These are phyloP conservation scores for Cryphonectria radicalis DNA, from an alignment of 2,329 filamentous ascomycete genomes.

Conservation along the genomic window DNA sequence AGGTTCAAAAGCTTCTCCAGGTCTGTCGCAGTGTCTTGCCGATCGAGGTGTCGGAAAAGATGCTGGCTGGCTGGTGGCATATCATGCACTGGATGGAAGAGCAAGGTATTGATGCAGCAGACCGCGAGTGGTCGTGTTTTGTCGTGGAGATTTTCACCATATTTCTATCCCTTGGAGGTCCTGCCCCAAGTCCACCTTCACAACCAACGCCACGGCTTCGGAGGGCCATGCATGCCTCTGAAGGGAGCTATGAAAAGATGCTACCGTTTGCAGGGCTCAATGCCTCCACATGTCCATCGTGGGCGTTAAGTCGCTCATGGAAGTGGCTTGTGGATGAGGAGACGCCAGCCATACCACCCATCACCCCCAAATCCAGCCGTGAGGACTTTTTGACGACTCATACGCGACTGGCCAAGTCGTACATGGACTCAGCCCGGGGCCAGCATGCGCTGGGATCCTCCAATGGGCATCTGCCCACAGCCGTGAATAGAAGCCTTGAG, in stretches of 20 bases:
- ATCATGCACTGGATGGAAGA: constrained; percentile 69
- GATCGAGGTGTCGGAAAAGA: constrained; percentile 59
- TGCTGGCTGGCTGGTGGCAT: constrained; percentile 75
- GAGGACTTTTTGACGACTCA: constrained; percentile 53
- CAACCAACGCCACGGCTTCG: constrained; percentile 37
- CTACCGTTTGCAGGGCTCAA: constrained; percentile 52
- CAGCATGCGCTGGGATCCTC: constrained; percentile 53
- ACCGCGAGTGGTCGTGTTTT: constrained; percentile 72
- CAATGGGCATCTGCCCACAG: constrained; percentile 70
- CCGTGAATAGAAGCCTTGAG: constrained; percentile 54
- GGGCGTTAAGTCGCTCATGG: constrained; percentile 70
- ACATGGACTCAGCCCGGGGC: constrained; percentile 63
- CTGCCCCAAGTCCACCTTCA: neutral
- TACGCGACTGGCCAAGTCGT: constrained; percentile 66
- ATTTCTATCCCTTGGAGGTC: constrained; percentile 60
- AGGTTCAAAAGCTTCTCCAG: constrained; percentile 64
- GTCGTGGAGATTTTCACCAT: constrained; percentile 67
- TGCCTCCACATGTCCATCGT: constrained; percentile 54
- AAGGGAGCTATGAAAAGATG: constrained; percentile 43
- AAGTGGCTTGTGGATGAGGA: constrained; percentile 70
- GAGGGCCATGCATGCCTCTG: constrained; percentile 40
- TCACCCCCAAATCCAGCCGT: constrained; percentile 31
- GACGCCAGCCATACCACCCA: neutral
- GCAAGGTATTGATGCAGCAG: constrained; percentile 50
- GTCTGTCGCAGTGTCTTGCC: constrained; percentile 68